Conservation (phyloP, 192 early-diverging fungal species). For the Coemansia sp. region DNA sequence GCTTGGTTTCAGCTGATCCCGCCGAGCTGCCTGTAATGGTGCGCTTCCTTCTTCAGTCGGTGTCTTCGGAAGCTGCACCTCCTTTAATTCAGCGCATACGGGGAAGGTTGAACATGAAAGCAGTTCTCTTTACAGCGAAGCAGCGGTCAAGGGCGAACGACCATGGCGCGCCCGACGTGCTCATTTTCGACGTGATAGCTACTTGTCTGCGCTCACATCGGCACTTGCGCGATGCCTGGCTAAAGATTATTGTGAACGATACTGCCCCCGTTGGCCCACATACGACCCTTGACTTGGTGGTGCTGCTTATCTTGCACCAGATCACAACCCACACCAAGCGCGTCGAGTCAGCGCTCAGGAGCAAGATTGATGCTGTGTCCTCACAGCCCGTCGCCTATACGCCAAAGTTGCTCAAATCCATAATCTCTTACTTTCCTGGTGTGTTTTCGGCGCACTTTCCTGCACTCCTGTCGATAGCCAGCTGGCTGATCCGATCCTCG, state of each 20-base stretch:
- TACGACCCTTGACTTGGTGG: conserved; percentile 49
- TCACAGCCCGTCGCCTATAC: conserved; percentile 27
- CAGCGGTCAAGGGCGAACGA: not conserved
- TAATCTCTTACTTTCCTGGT: conserved; percentile 25
- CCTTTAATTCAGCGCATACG: conserved; percentile 54
- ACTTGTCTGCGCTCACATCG: conserved; percentile 68
- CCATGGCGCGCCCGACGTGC: conserved; percentile 42
- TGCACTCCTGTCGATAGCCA: conserved; percentile 61
- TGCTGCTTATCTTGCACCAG: conserved; percentile 50
- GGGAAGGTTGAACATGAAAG: conserved; percentile 65
- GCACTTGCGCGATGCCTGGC: conserved; percentile 72
- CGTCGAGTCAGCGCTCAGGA: conserved; percentile 29
- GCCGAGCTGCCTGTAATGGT: conserved; percentile 73
- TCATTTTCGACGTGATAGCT: conserved; percentile 65
- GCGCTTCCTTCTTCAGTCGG: conserved; percentile 73
- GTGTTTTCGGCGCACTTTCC: conserved; percentile 44
- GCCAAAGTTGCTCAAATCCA: conserved; percentile 15
- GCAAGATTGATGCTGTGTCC: conserved; percentile 27
- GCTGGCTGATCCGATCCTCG: conserved; percentile 59
- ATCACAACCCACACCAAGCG: conserved; percentile 38
- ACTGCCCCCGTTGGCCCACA: conserved; percentile 49
- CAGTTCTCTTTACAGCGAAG: conserved; percentile 53
- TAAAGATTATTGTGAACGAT: conserved; percentile 59
- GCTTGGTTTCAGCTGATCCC: conserved; percentile 68
- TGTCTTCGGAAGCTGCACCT: conserved; percentile 41